Evolutionary conservation across 345 rosid genomes (phyloP).

Genomic region (Citrus hindsii): DNA sequence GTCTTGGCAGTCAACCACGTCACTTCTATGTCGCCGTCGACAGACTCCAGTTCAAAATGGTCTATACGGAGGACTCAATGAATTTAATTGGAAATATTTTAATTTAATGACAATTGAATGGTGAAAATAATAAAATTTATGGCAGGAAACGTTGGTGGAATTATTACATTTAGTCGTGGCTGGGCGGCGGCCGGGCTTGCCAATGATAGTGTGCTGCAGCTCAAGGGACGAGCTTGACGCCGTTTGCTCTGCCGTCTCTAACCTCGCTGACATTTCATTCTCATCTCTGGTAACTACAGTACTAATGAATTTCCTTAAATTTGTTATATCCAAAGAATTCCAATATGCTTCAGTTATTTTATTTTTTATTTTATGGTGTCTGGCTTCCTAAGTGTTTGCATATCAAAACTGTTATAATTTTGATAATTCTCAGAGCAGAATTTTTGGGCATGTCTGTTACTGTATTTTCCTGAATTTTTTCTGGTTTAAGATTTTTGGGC

Average conservation of each 20-base stretch:
- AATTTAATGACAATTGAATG: not conserved
- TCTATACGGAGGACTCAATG: slow-evolving; percentile 7
- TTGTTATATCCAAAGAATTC: not conserved
- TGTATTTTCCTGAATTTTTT: not conserved
- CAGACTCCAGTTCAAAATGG: slow-evolving; percentile 84
- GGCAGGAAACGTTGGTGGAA: slow-evolving; percentile 73
- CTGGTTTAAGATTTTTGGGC: not conserved
- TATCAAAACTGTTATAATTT: not conserved
- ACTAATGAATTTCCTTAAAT: not conserved
- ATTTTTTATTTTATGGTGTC: not conserved
- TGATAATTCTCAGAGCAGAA: not conserved
- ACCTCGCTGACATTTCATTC: slow-evolving; percentile 67
- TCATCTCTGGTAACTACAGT: slow-evolving; percentile 46
- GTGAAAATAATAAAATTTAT: not conserved
- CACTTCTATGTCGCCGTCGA: slow-evolving; percentile 92
- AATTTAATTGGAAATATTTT: not conserved
- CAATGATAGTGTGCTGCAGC: slow-evolving; percentile 82
- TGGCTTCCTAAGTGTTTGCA: not conserved
- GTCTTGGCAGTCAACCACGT: slow-evolving; percentile 48
- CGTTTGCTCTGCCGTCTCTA: slow-evolving; percentile 70
- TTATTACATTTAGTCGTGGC: slow-evolving; percentile 43
- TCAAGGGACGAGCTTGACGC: slow-evolving; percentile 93
- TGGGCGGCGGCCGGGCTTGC: slow-evolving; percentile 67
- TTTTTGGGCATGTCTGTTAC: not conserved
- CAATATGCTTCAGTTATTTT: not conserved